These are phyloP conservation scores for Phytophthora boehmeriae DNA, from an alignment of 352 stramenopile genomes.

Conservation along the genomic window DNA sequence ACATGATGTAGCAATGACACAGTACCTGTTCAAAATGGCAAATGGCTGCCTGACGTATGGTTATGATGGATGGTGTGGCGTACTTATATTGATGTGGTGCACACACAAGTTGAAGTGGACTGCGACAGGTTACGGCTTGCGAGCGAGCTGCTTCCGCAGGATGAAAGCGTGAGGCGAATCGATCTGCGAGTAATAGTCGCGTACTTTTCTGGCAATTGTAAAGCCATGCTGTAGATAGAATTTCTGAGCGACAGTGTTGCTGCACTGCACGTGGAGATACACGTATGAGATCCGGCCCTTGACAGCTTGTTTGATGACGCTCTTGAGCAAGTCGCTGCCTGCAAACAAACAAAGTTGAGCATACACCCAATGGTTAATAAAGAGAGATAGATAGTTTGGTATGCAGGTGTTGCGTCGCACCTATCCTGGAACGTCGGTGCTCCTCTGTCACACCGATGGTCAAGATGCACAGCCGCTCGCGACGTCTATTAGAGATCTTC, in stretches of 20 bases:
- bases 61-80: constrained; percentile 12
- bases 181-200: constrained; percentile 95
- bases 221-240: constrained; percentile 93
- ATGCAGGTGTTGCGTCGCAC: constrained; percentile 5
- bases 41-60: constrained; percentile 8
- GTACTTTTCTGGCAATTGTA: constrained; percentile 81
- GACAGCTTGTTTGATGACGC: constrained; percentile 41
- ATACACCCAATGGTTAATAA: neutral
- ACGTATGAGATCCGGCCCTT: constrained; percentile 56
- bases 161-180: constrained; percentile 93
- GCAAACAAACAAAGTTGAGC: constrained; percentile 26
- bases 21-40: constrained; percentile 1
- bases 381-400: constrained; percentile 1
- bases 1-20: constrained; percentile 15
- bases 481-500: constrained; percentile 20
- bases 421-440: constrained; percentile 71
- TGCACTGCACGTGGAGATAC: constrained; percentile 94
- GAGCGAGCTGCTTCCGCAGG: constrained; percentile 66
- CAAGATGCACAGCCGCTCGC: constrained; percentile 80
- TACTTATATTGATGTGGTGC: constrained; percentile 11
- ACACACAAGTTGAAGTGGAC: constrained; percentile 16
- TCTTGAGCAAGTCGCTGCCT: constrained; percentile 54
- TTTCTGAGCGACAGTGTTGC: constrained; percentile 87
- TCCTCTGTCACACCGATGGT: constrained; percentile 91
- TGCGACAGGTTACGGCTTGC: constrained; percentile 9